Evolutionary conservation across 1,284 basidiomycete species (phyloP), one percentile per base, ranked within the genome.

Genomic region (Boletus mariae): DNA sequence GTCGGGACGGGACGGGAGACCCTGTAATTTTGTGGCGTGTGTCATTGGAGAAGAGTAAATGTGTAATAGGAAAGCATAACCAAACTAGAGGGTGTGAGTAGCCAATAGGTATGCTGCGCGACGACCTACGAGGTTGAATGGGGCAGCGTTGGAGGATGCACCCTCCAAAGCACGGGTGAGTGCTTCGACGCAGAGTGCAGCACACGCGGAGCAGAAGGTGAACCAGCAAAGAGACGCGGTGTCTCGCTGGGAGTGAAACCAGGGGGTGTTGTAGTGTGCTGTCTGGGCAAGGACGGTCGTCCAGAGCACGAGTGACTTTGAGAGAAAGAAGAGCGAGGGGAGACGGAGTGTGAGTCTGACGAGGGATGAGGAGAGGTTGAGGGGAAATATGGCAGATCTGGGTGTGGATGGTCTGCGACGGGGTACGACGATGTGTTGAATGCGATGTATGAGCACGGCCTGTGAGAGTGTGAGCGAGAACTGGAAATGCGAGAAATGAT

Each of bases 381-480:
- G 66, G 5, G 87, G 87, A 45, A 90, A 75, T 20, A 87, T 48
- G 10, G 70, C 61, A 26, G 31, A 32, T 32, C 31, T 32, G 31
- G 20, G 20, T 12, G 31, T 5, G 31, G 31, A 12, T 12, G 11
- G 20, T 5, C 9, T 51, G 75, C 71, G 38, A 79, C 32, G 45
- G 62, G 87, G 87, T 0, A 87, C 80, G 43, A 89, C 83, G 47
- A 87, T 80, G 66, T 90, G 83, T 59, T 88, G 86, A 53, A 90
- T 84, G 34, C 87, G 79, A 60, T 89, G 85, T 49, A 89, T 68
- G 23, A 89, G 64, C 41, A 90, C 69, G 11, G 80, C 82, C 86
- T 88, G 54, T n/a, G 48, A 52, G 28, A 50, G 51, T n/a, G 38
- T 40, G n/a, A 51, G 53, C 54, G 49, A 53, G 52, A 47, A 41